A percentile compares a stretch with the other conserved stretches of the same genome.
These are phyloP conservation scores for Monilinia fructicola DNA, from an alignment of 2,329 filamentous ascomycete genomes.

Conservation along the genomic window DNA sequence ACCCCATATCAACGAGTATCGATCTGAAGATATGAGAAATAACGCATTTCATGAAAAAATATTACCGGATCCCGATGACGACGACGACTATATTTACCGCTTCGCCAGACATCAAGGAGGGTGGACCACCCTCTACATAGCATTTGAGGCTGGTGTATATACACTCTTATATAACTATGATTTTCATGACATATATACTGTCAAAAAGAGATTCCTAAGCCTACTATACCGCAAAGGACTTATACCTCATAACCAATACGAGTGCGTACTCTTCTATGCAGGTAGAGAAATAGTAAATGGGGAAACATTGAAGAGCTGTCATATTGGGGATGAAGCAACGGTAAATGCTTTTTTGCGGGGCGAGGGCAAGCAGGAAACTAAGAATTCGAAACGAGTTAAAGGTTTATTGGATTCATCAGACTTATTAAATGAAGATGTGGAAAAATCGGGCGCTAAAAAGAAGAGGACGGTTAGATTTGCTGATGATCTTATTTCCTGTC, in stretches of 20 bases:
- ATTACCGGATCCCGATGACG: background rate
- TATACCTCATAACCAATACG: background rate
- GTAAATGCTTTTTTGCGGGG: slow-evolving; percentile 11
- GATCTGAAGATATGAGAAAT: slow-evolving; percentile 2
- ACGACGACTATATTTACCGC: background rate
- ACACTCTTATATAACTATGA: background rate
- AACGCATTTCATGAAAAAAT: background rate
- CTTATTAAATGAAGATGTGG: background rate
- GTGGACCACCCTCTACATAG: background rate
- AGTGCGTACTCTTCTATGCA: slow-evolving; percentile 5
- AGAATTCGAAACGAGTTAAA: background rate
- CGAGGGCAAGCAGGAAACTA: background rate
- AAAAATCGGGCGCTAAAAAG: background rate
- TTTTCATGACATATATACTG: background rate
- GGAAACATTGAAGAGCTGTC: background rate
- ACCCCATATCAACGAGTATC: background rate
- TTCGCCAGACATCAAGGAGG: background rate
- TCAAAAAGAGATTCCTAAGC: slow-evolving; percentile 4
- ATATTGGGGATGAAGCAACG: slow-evolving; percentile 15
- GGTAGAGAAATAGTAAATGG: background rate
- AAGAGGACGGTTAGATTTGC: background rate
- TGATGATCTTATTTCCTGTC: background rate
- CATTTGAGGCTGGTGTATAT: background rate
- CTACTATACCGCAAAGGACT: background rate
- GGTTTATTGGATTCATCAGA: background rate